Base-by-base conservation (phyloP, 441 rosid genomes). In the Arabidopsis lyrata region DNA sequence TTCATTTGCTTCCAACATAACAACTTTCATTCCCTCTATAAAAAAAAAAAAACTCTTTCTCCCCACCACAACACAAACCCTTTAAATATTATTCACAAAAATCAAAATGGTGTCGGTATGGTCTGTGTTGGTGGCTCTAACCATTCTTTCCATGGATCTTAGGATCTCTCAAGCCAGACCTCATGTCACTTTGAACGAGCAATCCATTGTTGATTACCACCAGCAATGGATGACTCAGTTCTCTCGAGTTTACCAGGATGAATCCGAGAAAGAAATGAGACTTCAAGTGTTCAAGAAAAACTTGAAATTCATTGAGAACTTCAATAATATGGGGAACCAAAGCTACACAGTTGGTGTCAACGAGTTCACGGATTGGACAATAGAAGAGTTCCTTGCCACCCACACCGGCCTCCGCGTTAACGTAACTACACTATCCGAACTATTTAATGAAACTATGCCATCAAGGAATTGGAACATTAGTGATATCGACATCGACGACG, bases 181-280 rank as follows among this genome's bases (percentile, higher is more conserved):
- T 7, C 78, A 74, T 61, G 12, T 39, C 6, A 29, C 68, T 2
- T 31, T 84, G 18, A 49, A 77, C 10, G 84, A 72, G 32, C 44
- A 65, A 12, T 11, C 77, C 42, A 67, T 81, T 52, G 65, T 31
- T 10, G 77, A 70, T 61, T 80, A 76, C 52, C 90, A 85, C 16
- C 82, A 79, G 59, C 73, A 83, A 34, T 85, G 88, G 88, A 81
- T 81, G 83, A 66, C 49, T 45, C 54, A 69, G 18, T 79, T 83
- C 5, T 80, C 80, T 54, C 83, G 85, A 3, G 61, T 75, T 42
- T 88, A 85, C 42, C 34, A n/a, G 3, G 83, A 84, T 55, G 77
- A 74, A 13, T 22, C 18, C 5, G 85, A 89, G 75, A 83, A 80
- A 73, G 75, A 80, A 54, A 77, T 9, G 49, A 80, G 86, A 45